Conservation (phyloP, 129 eudicot species). For the Oenanthe sinensis region DNA sequence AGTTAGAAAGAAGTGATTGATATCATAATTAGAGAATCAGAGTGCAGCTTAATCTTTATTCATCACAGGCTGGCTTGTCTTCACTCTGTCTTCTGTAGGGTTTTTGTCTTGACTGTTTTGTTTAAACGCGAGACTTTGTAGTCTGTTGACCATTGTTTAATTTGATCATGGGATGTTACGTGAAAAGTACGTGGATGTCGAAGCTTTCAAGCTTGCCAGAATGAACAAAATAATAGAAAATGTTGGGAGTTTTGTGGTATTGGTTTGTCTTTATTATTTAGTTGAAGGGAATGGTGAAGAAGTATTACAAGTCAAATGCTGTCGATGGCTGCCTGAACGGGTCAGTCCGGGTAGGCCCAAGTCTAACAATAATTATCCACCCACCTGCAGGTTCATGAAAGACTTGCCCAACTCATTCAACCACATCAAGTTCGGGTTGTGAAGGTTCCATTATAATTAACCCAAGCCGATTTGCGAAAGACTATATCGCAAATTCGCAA, state of each 20-base stretch:
- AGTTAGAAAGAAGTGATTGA: not conserved
- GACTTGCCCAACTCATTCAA: not conserved
- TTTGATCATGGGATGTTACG: not conserved
- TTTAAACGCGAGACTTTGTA: not conserved
- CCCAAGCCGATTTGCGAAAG: not conserved
- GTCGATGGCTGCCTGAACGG: not conserved
- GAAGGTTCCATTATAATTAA: not conserved
- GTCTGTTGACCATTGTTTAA: not conserved
- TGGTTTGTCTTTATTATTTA: not conserved
- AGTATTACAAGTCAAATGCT: not conserved
- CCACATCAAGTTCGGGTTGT: not conserved
- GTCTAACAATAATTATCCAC: not conserved
- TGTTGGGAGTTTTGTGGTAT: not conserved
- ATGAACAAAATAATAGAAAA: not conserved
- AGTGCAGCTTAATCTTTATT: not conserved
- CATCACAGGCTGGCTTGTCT: not conserved
- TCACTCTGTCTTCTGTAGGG: not conserved
- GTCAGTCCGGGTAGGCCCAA: not conserved
- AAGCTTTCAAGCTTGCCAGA: not conserved
- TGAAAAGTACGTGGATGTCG: not conserved
- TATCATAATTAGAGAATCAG: too few species aligned
- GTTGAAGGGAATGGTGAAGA: not conserved
- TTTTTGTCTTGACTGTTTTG: not conserved
- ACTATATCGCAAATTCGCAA: too few species aligned
- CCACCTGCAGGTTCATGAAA: not conserved